Evolutionary conservation across 2,329 filamentous ascomycete species (phyloP).

Genomic region (Diplodia corticola): DNA sequence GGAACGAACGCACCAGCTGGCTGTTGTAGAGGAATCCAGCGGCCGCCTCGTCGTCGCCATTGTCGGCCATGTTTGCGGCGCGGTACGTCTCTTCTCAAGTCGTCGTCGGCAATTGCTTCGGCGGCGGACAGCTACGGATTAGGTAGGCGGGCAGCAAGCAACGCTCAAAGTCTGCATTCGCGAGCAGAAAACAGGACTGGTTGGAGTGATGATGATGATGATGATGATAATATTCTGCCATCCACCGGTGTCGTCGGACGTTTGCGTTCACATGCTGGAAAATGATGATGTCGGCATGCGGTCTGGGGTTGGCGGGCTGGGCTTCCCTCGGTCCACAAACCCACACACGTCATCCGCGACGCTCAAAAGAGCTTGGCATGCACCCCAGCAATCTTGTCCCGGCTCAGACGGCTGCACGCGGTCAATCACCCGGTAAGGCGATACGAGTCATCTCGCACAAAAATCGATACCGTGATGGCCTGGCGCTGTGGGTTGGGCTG

Average conservation of each 20-base stretch:
- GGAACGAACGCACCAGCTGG: conserved; percentile 28
- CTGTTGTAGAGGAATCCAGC: conserved; percentile 38
- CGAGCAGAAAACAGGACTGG: not conserved
- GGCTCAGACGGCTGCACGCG: not conserved
- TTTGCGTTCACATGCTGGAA: not conserved
- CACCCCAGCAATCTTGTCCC: conserved; percentile 3
- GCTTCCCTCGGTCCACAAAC: not conserved
- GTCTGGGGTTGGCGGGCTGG: not conserved
- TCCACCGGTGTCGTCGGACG: not conserved
- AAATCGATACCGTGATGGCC: not conserved
- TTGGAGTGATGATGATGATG: not conserved
- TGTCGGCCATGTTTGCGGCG: conserved; percentile 12
- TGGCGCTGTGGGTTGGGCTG: not conserved
- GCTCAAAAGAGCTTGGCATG: conserved; percentile 17
- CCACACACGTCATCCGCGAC: conserved; percentile 9
- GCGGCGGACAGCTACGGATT: not conserved
- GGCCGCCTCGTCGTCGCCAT: conserved; percentile 22
- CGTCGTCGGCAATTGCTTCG: not conserved
- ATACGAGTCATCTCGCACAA: not conserved
- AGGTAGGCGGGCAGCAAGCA: not conserved
- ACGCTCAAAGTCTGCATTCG: not conserved
- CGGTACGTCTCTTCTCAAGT: not conserved
- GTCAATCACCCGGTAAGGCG: not conserved
- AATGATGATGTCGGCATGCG: not conserved
- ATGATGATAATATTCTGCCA: not conserved